Evolutionary conservation across 108 stramenopile genomes (phyloP).

Genomic region (Nannochloropsis granulata): DNA sequence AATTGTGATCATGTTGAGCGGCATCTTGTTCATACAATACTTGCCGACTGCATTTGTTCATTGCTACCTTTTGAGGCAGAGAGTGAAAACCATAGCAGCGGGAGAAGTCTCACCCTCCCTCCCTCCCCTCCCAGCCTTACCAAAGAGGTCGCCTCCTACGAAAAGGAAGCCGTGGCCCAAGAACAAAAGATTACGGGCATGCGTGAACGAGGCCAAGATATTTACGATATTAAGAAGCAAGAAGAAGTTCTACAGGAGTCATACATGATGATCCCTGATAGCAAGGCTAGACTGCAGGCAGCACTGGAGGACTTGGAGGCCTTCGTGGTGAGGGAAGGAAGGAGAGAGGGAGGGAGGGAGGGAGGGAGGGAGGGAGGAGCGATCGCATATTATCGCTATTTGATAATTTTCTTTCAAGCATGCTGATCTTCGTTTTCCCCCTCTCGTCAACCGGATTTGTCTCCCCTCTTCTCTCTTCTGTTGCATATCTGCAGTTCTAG

Average conservation of each 20-base stretch:
- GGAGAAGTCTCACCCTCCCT: not conserved
- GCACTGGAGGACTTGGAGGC: conserved; percentile 18
- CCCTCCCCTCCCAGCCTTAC: not conserved
- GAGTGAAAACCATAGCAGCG: not conserved
- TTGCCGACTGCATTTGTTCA: not conserved
- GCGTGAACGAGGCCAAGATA: conserved; percentile 28
- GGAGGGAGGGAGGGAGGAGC: not conserved
- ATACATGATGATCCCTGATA: conserved; percentile 43
- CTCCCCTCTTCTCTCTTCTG: too few species aligned
- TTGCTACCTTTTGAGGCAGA: not conserved
- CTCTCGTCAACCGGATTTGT: too few species aligned
- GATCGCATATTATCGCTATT: not conserved
- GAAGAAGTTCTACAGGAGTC: conserved; percentile 38
- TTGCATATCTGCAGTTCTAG: too few species aligned
- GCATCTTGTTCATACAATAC: not conserved
- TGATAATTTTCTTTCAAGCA: too few species aligned
- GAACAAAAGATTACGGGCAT: conserved; percentile 35
- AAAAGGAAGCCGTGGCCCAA: conserved; percentile 25
- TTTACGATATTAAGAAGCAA: conserved; percentile 31
- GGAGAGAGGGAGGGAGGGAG: not conserved
- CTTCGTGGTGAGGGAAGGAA: conserved; percentile 12
- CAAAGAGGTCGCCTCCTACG: conserved; percentile 33
- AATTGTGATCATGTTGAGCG: not conserved
- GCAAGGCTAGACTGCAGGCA: conserved; percentile 22
- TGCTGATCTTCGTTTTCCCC: too few species aligned